A percentile compares a stretch with the other conserved stretches of the same genome.
Evolutionary conservation across 2,329 filamentous ascomycete species (phyloP).

Genomic region (Stachybotrys chlorohalonatus): DNA sequence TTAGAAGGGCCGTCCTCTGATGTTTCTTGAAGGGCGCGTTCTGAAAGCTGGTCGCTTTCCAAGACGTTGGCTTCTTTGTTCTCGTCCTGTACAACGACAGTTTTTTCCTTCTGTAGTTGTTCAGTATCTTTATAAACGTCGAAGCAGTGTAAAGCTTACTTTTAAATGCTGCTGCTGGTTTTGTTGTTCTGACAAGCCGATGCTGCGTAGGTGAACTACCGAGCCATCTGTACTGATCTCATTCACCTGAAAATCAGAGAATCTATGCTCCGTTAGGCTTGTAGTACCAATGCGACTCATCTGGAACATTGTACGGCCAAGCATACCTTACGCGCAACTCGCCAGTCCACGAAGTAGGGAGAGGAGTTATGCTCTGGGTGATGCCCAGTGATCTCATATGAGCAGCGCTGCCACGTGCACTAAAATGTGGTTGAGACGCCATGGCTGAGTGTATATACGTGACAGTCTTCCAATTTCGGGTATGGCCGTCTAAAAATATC

Average conservation of each 20-base stretch:
- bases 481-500: conserved; percentile 1
- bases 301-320: no score
- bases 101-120: neutral
- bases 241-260: conserved; percentile 88
- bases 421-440: conserved; percentile 20
- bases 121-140: neutral
- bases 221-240: conserved; percentile 71
- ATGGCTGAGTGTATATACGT: conserved; percentile 8
- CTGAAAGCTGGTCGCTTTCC: conserved; percentile 8
- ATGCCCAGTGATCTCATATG: conserved; percentile 28
- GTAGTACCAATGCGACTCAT: neutral
- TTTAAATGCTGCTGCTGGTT: neutral
- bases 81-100: neutral
- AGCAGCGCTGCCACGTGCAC: conserved; percentile 19
- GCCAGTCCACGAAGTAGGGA: conserved; percentile 27
- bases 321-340: conserved; percentile 27
- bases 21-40: conserved; percentile 4
- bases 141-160: neutral
- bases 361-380: conserved; percentile 28
- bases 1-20: conserved; percentile 6
- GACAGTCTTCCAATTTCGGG: no score
- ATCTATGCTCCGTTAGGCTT: conserved; percentile 36
- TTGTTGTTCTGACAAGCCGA: conserved; percentile 18
- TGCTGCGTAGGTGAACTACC: conserved; percentile 61
- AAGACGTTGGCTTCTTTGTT: conserved; percentile 8